Evolutionary conservation across 345 rosid species (phyloP).

Genomic region (Barbarea vulgaris): DNA sequence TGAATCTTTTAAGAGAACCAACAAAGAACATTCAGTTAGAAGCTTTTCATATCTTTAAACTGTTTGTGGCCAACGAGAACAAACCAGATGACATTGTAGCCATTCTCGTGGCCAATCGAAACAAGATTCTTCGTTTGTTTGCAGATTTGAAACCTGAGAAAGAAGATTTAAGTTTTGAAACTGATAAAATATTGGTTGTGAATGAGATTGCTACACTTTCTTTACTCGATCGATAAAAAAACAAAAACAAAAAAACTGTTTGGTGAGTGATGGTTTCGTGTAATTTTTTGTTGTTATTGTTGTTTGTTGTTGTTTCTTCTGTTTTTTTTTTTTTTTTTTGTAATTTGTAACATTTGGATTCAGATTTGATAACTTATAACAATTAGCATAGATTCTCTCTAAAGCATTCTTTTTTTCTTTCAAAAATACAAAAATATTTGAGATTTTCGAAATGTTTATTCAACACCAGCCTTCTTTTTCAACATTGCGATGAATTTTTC

Average conservation of each 20-base stretch:
- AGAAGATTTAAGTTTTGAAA: constrained; percentile 41
- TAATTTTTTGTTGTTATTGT: not conserved
- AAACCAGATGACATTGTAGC: constrained; percentile 64
- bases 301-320: not conserved
- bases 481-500: constrained; percentile 81
- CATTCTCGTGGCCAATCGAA: constrained; percentile 62
- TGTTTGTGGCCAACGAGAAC: constrained; percentile 73
- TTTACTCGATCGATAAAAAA: not conserved
- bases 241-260: not conserved
- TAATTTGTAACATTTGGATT: constrained; percentile 26
- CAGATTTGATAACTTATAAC: constrained; percentile 24
- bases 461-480: constrained; percentile 62
- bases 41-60: constrained; percentile 94
- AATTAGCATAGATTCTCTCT: constrained; percentile 31
- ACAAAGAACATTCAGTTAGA: constrained; percentile 90
- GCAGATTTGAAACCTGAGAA: constrained; percentile 51
- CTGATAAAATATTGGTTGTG: constrained; percentile 35
- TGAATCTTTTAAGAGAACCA: constrained; percentile 93
- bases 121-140: constrained; percentile 72
- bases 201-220: constrained; percentile 36
- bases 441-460: not conserved
- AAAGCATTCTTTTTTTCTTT: constrained; percentile 6
- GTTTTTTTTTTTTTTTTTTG: not conserved
- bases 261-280: not conserved
- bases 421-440: constrained; percentile 13